Base-by-base conservation (phyloP, 2,329 filamentous ascomycete genomes). In the Sporothrix protearum region DNA sequence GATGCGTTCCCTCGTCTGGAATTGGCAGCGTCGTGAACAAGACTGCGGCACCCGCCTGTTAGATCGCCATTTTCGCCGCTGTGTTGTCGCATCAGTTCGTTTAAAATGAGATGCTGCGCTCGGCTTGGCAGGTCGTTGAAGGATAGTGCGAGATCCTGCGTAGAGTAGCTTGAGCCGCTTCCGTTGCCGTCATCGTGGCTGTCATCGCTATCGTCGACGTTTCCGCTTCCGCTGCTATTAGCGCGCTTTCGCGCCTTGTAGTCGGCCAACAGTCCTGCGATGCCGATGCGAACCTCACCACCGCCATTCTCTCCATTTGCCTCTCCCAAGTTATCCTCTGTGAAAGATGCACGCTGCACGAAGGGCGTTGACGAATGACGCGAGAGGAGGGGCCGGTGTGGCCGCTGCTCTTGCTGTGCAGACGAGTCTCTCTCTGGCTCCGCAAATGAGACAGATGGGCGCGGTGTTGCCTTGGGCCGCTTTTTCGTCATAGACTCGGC, bases 51-150 rank as follows among this genome's bases (percentile, higher is more conserved):
- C 61, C 61, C 63, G 9, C 45, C 53, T 7, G 68, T 6, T 14
- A n/a, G 47, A 19, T 68, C 55, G 9, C 47, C 64, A 30, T 53
- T 93, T 25, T 92, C 85, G 51, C 80, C 79, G 75, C 90, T 92
- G 73, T 93, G 83, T 72, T 85, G 84, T 2, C 86, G 84, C 82
- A 97, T 94, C 75, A 96, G 82, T 79, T 97, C 93, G 78, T 97
- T 97, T 19, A 97, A 81, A 36, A 97, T 94, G 47, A 96, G 81
- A 79, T 97, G 92, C 78, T 96, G 93, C 1, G 93, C 93, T 19
- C 92, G 88, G 76, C 91, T 92, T 0, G 93, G 93, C 3, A 97
- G 83, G 77, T 96, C 92, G 76, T 97, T 96, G 83, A 97, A 97
- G 1, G 89, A 93, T 1, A 96, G 83, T 0, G 92, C 87, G 3